Conservation (phyloP, 768 basidiomycete species). For the Kwoniella heveanensis region DNA sequence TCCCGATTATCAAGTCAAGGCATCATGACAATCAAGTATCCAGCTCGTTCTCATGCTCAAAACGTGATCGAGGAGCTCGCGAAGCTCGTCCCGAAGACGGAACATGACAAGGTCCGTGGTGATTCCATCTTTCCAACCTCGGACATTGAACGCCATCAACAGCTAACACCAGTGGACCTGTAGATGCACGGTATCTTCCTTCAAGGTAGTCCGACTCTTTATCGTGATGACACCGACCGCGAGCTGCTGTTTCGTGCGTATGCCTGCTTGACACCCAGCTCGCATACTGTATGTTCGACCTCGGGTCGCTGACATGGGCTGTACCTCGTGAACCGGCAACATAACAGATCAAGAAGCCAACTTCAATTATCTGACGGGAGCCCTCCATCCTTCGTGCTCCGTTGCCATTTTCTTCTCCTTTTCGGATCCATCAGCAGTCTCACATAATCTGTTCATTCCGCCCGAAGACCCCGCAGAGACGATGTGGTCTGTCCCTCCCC, state of each 20-base stretch:
- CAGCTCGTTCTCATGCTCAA: slow-evolving; percentile 47
- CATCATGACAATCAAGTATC: slow-evolving; percentile 29
- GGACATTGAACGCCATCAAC: too few species aligned
- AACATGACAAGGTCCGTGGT: slow-evolving; percentile 64
- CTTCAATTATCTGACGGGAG: slow-evolving; percentile 84
- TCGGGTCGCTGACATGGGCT: neutral
- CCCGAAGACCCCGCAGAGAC: slow-evolving; percentile 62
- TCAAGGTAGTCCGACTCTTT: slow-evolving; percentile 36
- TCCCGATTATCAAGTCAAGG: too few species aligned
- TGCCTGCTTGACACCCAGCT: slow-evolving; percentile 21
- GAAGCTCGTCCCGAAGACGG: slow-evolving; percentile 60
- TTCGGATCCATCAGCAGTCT: slow-evolving; percentile 30
- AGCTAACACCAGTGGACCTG: neutral
- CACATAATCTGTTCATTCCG: slow-evolving; percentile 72
- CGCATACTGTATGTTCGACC: too few species aligned
- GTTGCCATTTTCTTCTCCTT: slow-evolving; percentile 65
- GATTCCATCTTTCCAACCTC: too few species aligned
- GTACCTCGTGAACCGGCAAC: neutral
- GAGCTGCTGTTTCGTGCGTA: slow-evolving; percentile 67
- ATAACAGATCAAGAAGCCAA: slow-evolving; percentile 68
- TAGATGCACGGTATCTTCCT: slow-evolving; percentile 34
- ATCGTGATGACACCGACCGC: slow-evolving; percentile 71
- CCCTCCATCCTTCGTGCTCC: slow-evolving; percentile 70
- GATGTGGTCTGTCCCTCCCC: slow-evolving; percentile 88
- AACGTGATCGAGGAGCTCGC: slow-evolving; percentile 64